phyloP scores from a whole-genome alignment of 2,329 filamentous ascomycete species.

The Neofusicoccum laricinum region DNA sequence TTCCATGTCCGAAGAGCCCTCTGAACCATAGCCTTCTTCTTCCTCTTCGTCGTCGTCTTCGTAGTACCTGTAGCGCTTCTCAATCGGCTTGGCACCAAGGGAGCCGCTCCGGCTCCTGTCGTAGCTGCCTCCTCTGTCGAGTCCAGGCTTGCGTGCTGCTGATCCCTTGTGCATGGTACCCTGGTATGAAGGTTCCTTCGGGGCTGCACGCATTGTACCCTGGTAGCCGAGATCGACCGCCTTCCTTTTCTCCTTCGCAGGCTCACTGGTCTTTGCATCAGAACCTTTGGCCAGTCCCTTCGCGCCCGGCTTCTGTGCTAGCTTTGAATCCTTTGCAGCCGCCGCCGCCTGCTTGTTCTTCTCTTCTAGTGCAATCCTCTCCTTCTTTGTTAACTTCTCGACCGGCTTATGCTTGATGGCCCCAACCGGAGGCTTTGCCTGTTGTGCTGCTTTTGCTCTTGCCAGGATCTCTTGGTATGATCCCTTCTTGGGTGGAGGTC shows the following conservation, averaged over 20 bases:
- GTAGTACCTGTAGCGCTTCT: constrained; percentile 25
- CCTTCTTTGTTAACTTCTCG: constrained; percentile 61
- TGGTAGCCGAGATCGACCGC: constrained; percentile 42
- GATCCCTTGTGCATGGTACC: constrained; percentile 28
- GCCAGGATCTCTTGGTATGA: constrained; percentile 74
- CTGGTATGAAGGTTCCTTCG: constrained; percentile 35
- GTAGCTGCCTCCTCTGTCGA: constrained; percentile 18
- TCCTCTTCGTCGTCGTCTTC: constrained; percentile 51
- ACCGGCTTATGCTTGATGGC: constrained; percentile 73
- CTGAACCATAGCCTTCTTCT: constrained; percentile 63
- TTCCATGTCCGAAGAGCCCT: constrained; percentile 69
- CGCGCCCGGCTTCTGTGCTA: constrained; percentile 30
- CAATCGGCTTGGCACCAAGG: constrained; percentile 29
- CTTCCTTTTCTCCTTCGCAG: constrained; percentile 35
- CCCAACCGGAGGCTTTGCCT: constrained; percentile 51
- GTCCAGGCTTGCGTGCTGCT: constrained; percentile 24
- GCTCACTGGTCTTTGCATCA: constrained; percentile 25
- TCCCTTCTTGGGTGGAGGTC: constrained; percentile 62
- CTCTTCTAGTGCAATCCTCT: constrained; percentile 47
- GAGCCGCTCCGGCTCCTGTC: constrained; percentile 23
- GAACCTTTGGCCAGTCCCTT: constrained; percentile 19
- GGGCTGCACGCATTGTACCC: constrained; percentile 46
- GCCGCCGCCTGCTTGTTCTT: constrained; percentile 38
- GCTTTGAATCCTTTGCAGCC: constrained; percentile 6
- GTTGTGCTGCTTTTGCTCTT: constrained; percentile 61